Evolutionary conservation across 306 rosid species (phyloP).

Genomic region (Senna siamea): DNA sequence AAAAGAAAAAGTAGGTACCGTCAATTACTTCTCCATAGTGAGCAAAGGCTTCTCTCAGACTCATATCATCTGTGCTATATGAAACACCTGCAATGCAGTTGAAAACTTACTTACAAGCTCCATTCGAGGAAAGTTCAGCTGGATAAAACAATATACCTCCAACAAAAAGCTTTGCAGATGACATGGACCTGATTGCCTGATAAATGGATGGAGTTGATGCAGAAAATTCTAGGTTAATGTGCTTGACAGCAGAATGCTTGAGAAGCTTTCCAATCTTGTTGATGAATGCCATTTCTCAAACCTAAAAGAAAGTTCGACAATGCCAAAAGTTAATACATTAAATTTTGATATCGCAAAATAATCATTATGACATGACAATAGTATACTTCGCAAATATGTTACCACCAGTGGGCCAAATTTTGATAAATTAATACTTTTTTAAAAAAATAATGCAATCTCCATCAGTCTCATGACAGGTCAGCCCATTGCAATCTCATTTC

Average conservation of each 20-base stretch:
- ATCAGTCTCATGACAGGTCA: neutral
- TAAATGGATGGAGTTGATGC: slow-evolving; percentile 44
- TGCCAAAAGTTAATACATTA: neutral
- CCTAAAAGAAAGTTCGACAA: neutral
- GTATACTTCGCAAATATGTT: neutral
- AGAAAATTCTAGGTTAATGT: slow-evolving; percentile 47
- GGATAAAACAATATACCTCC: slow-evolving; percentile 47
- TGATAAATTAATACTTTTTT: neutral
- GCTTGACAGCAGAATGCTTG: slow-evolving; percentile 47
- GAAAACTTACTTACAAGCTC: neutral
- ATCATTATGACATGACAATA: slow-evolving; percentile 6
- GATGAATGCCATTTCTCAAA: slow-evolving; percentile 53
- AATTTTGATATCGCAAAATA: neutral
- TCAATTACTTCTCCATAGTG: slow-evolving; percentile 57
- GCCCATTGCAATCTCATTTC: neutral
- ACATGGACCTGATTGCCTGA: slow-evolving; percentile 59
- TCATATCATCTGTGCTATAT: slow-evolving; percentile 48
- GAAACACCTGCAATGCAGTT: slow-evolving; percentile 51
- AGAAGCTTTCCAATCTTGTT: slow-evolving; percentile 49
- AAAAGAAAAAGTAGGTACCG: slow-evolving; percentile 41
- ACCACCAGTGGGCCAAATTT: neutral
- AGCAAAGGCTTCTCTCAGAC: slow-evolving; percentile 53
- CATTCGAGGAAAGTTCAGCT: neutral
- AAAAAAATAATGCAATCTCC: neutral
- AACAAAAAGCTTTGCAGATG: slow-evolving; percentile 50